Percentiles rank a stretch among this genome's conserved stretches.
These are phyloP conservation scores for Xerocomus amazonicus DNA, from an alignment of 1,284 basidiomycete genomes.

Conservation along the genomic window DNA sequence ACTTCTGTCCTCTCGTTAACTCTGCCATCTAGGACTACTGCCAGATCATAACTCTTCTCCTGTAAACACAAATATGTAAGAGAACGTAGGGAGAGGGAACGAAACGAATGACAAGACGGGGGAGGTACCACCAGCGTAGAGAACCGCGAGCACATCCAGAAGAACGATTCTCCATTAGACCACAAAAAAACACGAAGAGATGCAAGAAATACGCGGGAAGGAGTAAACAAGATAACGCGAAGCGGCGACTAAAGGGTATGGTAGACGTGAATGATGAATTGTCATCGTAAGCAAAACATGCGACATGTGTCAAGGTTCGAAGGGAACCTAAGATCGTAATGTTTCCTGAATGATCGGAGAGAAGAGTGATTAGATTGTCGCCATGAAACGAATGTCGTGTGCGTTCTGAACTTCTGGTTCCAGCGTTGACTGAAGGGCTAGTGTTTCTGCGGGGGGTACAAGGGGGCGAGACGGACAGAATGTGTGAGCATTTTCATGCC, in stretches of 20 bases:
- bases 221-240: constrained; percentile 33
- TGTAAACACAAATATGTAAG: constrained; percentile 24
- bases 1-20: constrained; percentile 29
- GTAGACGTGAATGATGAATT: constrained; percentile 24
- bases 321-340: constrained; percentile 18
- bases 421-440: constrained; percentile 6
- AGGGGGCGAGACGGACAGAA: constrained; percentile 1
- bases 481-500: constrained; percentile 46
- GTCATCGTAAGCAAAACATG: constrained; percentile 33
- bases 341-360: constrained; percentile 21
- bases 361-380: constrained; percentile 28
- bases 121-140: constrained; percentile 16
- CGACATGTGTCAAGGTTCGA: constrained; percentile 13
- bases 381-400: constrained; percentile 24
- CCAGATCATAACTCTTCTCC: constrained; percentile 29
- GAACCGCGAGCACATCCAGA: constrained; percentile 17
- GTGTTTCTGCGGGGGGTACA: constrained; percentile 10
- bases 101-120: constrained; percentile 15
- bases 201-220: constrained; percentile 22
- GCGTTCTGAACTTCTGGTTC: constrained; percentile 14
- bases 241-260: constrained; percentile 32
- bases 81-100: constrained; percentile 3
- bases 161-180: constrained; percentile 20
- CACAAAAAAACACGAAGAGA: constrained; percentile 25
- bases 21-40: constrained; percentile 27